Percentiles rank a stretch among this genome's conserved stretches.
phyloP scores from a whole-genome alignment of 192 early-diverging fungal species.

The Gryganskiella cystojenkinii region DNA sequence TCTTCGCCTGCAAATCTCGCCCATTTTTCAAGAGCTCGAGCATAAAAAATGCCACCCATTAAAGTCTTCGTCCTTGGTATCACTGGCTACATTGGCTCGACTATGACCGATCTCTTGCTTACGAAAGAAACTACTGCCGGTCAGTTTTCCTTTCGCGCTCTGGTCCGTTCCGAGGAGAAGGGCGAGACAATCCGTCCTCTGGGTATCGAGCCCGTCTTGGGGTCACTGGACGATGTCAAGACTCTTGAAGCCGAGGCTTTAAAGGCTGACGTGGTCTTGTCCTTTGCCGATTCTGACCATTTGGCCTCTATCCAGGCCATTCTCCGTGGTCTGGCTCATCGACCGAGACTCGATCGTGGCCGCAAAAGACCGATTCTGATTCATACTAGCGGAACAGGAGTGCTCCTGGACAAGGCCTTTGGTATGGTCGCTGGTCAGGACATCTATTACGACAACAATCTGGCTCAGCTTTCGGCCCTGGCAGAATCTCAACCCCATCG shows the following conservation, averaged over 20 bases:
- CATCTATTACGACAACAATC: constrained; percentile 40
- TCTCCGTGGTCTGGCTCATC: constrained; percentile 3
- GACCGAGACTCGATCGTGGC: neutral
- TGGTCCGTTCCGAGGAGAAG: constrained; percentile 1
- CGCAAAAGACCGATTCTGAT: constrained; percentile 39
- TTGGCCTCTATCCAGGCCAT: constrained; percentile 7
- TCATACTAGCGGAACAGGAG: constrained; percentile 45
- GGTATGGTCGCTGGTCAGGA: constrained; percentile 7
- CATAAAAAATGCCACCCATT: constrained; percentile 10
- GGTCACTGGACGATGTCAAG: constrained; percentile 4
- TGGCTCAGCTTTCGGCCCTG: constrained; percentile 12
- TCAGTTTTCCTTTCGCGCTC: neutral
- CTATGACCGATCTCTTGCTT: neutral
- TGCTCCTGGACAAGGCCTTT: constrained; percentile 19
- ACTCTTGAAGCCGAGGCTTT: neutral
- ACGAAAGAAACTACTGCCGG: neutral
- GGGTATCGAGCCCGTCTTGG: constrained; percentile 9
- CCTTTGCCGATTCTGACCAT: constrained; percentile 10
- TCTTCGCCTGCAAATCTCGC: too few species aligned
- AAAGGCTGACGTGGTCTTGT: constrained; percentile 10
- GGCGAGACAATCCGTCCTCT: constrained; percentile 8
- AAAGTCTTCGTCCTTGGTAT: constrained; percentile 7
- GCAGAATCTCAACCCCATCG: constrained; percentile 24
- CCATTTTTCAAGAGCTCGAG: too few species aligned
- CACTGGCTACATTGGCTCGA: constrained; percentile 13